These are phyloP conservation scores for Entrophospora sp. DNA, from an alignment of 192 early-diverging fungal genomes.

Conservation along the genomic window DNA sequence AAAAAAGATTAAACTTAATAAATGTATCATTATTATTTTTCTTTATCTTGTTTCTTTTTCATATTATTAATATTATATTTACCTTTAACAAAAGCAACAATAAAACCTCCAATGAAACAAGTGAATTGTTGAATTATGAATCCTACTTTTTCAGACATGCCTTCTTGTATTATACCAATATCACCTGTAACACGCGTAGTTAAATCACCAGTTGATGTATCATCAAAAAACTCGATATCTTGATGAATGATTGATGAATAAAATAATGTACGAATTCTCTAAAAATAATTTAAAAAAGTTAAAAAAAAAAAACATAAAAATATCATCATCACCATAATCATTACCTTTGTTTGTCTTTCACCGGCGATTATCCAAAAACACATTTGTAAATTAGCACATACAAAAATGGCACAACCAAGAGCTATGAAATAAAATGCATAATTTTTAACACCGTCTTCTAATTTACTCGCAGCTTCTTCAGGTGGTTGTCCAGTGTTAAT, in stretches of 20 bases:
- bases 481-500: background rate
- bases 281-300: too few relatives aligned
- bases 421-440: slow-evolving; percentile 22
- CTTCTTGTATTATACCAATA: slow-evolving; percentile 77
- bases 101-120: slow-evolving; percentile 60
- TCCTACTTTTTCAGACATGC: slow-evolving; percentile 72
- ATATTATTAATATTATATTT: slow-evolving; percentile 64
- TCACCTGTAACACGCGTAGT: slow-evolving; percentile 76
- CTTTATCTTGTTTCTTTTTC: slow-evolving; percentile 59
- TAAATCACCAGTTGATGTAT: slow-evolving; percentile 35
- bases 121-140: slow-evolving; percentile 52
- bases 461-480: background rate
- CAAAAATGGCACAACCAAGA: slow-evolving; percentile 48
- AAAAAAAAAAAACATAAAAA: background rate
- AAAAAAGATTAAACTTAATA: background rate
- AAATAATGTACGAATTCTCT: slow-evolving; percentile 54
- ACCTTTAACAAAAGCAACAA: slow-evolving; percentile 68
- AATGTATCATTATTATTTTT: slow-evolving; percentile 25
- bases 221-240: slow-evolving; percentile 78
- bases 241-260: slow-evolving; percentile 68
- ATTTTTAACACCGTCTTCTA: background rate
- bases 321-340: slow-evolving; percentile 18
- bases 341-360: slow-evolving; percentile 36
- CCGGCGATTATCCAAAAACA: slow-evolving; percentile 52
- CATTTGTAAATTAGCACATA: slow-evolving; percentile 53